phyloP scores from a whole-genome alignment of 805 yeast species.

The Metschnikowia noctiluminum region DNA sequence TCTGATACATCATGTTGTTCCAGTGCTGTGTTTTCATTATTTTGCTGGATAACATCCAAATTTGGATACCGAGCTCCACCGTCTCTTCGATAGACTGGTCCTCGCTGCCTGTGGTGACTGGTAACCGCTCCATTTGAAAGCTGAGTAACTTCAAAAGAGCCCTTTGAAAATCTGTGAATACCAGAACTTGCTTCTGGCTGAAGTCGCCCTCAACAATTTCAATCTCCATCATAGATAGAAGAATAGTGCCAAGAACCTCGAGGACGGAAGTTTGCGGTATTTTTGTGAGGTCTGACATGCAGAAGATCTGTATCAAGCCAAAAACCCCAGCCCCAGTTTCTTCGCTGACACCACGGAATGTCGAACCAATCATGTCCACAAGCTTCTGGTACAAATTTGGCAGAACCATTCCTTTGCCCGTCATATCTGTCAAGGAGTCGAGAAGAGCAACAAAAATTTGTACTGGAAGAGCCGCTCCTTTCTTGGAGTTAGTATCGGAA shows the following conservation, averaged over 20 bases:
- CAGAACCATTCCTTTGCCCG: not conserved
- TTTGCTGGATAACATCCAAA: slow-evolving; percentile 29
- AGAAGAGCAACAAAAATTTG: slow-evolving; percentile 20
- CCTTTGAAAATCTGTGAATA: slow-evolving; percentile 15
- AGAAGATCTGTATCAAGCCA: slow-evolving; percentile 8
- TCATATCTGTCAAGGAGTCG: slow-evolving; percentile 3
- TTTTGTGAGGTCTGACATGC: slow-evolving; percentile 1
- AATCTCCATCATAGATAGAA: slow-evolving; percentile 10
- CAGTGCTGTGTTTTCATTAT: slow-evolving; percentile 25
- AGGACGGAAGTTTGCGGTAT: slow-evolving; percentile 6
- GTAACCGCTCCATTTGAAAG: slow-evolving; percentile 35
- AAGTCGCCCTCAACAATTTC: slow-evolving; percentile 1
- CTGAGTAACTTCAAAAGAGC: slow-evolving; percentile 19
- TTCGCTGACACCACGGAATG: slow-evolving; percentile 6
- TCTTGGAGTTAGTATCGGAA: slow-evolving; percentile 17
- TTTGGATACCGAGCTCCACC: slow-evolving; percentile 27
- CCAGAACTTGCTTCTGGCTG: slow-evolving; percentile 19
- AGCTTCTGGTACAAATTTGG: slow-evolving; percentile 6
- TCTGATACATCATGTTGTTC: slow-evolving; percentile 36
- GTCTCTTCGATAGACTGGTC: slow-evolving; percentile 21
- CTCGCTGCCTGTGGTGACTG: slow-evolving; percentile 22
- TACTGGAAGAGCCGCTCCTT: slow-evolving; percentile 18
- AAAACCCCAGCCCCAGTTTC: slow-evolving; percentile 3
- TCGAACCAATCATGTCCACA: slow-evolving; percentile 5
- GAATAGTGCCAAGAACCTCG: slow-evolving; percentile 10